Base-by-base conservation (phyloP, 176 grass and related monocot species). In the Echinochloa phyllopogon region DNA sequence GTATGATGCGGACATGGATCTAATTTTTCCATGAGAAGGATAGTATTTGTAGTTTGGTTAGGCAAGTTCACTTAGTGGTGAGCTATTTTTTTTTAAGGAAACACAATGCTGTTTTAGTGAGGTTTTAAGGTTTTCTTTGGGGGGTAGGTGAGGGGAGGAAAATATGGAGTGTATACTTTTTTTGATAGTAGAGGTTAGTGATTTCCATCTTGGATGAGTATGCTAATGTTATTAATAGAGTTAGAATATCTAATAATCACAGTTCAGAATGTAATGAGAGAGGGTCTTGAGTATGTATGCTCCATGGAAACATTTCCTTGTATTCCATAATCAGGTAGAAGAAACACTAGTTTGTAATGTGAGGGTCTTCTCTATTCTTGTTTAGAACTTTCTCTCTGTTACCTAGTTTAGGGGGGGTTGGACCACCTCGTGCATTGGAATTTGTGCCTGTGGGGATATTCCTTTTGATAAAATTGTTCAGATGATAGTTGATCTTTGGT, bases 211-310 rank as follows among this genome's bases (percentile, higher is more conserved):
- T 70, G 20, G 52, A 38, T 71, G 66, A 61, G 29, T 50, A 18
- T 70, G 18, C 12, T 29, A 61, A 45, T 68, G 51, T 4, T 27
- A 59, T 20, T 36, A 8, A 42, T 77, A 51, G 41, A 69, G 39
- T 58, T 75, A n/a, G 25, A 69, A 64, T 74, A 39, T 74, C 33
- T 74, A 36, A 42, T 8, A 48, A 59, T 17, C 55, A 82, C 57
- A 12, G 24, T 82, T 72, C 11, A 9, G 6, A 40, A 76, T 76
- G 15, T 57, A 42, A 24, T 33, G 45, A 52, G 5, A 36, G 4
- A 39, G 38, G 60, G 24, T 37, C 72, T 63, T 74, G 6, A 37
- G 33, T 63, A 62, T 57, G 33, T 16, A 73, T 49, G 64, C 5
- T 70, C 42, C 20, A 13, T 48, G 47, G 10, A 52, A 74, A 52